Base-by-base conservation (phyloP, 805 yeast genomes). In the Yarrowia bubula region DNA sequence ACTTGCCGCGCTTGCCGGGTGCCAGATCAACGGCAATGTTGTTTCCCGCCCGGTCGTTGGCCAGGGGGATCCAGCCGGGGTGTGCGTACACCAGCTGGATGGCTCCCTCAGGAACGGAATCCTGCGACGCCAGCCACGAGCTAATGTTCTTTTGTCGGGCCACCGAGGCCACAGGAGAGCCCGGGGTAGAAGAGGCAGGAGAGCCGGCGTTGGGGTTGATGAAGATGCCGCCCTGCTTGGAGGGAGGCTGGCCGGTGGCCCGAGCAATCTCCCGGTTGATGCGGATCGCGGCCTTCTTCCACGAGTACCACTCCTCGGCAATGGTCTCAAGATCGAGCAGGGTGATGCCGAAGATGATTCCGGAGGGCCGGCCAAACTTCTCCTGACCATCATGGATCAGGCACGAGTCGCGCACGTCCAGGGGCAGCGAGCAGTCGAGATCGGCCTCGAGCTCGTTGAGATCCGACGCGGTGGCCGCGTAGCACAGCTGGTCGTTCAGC, bases 361-460 rank as follows among this genome's bases (percentile, higher is more conserved):
- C 91, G 3, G 86, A 82, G 67, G 90, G 86, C 65, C 86, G 84
- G 47, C 92, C 96, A 67, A 88, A 81, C 43, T 82, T 82, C 66
- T 87, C 89, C 77, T 95, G 99, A 62, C 99, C 99, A 72, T 95
- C 98, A 69, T 95, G 97, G 44, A 88, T 77, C 71, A 86, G 83
- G 72, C 83, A 84, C 50, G 93, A 89, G 47, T 92, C 96, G 63
- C 89, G 80, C 8, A 95, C 90, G 65, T 93, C 90, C 1, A 85
- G 78, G 1, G 99, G 99, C 50, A 95, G 80, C 53, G 80, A 79
- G 61, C 90, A 78, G 50, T 84, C 86, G 72, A 92, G 79, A 74
- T 93, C 98, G 70, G 84, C 83, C 77, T 95, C 98, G 35, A 95
- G 87, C 70, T 88, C 93, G 68, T 81, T 80, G 65, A 93, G 80